Evolutionary conservation across 2,329 filamentous ascomycete species (phyloP), one percentile per base, ranked within the genome.

Genomic region (Sarocladium oryzae): DNA sequence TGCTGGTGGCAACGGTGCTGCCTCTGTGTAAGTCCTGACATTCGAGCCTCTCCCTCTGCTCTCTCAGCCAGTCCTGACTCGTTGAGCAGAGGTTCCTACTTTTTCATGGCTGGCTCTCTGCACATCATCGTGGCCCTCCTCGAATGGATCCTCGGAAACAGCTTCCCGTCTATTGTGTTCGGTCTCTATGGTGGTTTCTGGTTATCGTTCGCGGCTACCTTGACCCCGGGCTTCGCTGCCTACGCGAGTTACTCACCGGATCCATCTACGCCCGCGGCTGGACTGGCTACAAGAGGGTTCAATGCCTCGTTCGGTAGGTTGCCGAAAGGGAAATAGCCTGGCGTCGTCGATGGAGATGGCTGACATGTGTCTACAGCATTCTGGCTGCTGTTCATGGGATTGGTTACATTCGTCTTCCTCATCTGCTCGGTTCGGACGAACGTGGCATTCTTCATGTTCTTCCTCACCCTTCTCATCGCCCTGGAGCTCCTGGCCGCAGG

Each of bases 381-480:
- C 69, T 81, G 84, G 69, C 73, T 82, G 46, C 63, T 88, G 51
- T 77, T 77, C 55, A 86, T 88, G 84, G 80, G 70, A 2, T 55
- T 88, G n/a, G 68, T 88, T 24, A 82, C 78, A 63, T 65, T 87
- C 55, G 62, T 89, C 58, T 89, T 81, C 70, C 68, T 88, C 48
- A 71, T 89, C 62, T 86, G 83, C 67, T 77, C 86, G 1, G 69
- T 89, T 16, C 81, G 86, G 45, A 89, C 85, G 26, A 90, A 90
- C 63, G 52, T 88, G 9, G 75, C 81, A 63, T 88, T 89, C 66
- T 77, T 86, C 57, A 57, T 81, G 51, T 85, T 90, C 65, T 89
- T 89, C 71, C 60, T 82, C 53, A 72, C 72, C 1, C 75, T 89
- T n/a, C 64, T 78, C 16, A 61, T 81, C 11, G 70, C 74, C 2